A percentile compares a stretch with the other conserved stretches of the same genome.
Conservation (phyloP, 768 basidiomycete species). For the Suillus placidus region DNA sequence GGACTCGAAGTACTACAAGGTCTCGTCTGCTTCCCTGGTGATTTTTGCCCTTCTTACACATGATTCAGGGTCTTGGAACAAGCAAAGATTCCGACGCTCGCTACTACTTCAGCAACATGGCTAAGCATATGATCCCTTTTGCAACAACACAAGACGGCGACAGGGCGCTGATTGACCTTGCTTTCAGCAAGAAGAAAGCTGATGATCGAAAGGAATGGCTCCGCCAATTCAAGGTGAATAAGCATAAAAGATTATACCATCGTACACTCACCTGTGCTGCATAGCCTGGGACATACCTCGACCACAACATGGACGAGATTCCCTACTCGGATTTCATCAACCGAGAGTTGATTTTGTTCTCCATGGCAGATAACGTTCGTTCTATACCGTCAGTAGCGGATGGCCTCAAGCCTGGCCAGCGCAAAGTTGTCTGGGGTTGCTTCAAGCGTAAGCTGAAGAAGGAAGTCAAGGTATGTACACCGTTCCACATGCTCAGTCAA, state of each 20-base stretch:
- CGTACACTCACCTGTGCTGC: background rate
- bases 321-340: slow-evolving; percentile 96
- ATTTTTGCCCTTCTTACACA: slow-evolving; percentile 6
- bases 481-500: background rate
- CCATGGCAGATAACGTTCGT: slow-evolving; percentile 98
- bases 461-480: slow-evolving; percentile 75
- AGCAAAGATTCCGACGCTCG: slow-evolving; percentile 88
- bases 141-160: slow-evolving; percentile 79
- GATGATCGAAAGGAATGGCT: slow-evolving; percentile 99
- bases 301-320: slow-evolving; percentile 86
- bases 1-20: slow-evolving; percentile 98
- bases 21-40: slow-evolving; percentile 27
- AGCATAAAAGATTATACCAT: no score
- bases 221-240: slow-evolving; percentile 79
- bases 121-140: slow-evolving; percentile 94
- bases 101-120: slow-evolving; percentile 90
- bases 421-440: slow-evolving; percentile 95
- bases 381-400: slow-evolving; percentile 95
- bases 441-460: slow-evolving; percentile 93
- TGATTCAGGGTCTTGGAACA: slow-evolving; percentile 89
- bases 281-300: slow-evolving; percentile 91
- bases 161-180: slow-evolving; percentile 89
- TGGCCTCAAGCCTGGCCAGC: slow-evolving; percentile 95
- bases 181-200: slow-evolving; percentile 99
- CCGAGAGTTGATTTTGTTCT: slow-evolving; percentile 96